phyloP scores from a whole-genome alignment of 2,329 filamentous ascomycete genomes.

The Colletotrichum camelliae region DNA sequence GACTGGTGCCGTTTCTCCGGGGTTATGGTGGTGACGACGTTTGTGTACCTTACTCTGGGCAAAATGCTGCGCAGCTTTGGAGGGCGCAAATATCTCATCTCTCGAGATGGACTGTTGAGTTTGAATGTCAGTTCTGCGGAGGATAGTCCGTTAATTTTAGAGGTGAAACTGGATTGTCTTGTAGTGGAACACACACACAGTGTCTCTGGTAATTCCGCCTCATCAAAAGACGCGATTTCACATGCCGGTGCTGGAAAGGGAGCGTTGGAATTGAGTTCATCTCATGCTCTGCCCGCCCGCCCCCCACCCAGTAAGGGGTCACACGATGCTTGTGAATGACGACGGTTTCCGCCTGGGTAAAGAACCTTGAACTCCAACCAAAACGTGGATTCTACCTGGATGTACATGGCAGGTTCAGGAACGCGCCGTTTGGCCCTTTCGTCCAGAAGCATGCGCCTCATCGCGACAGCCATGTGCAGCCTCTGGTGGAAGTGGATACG shows the following conservation, averaged over 20 bases:
- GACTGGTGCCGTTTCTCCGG: background rate
- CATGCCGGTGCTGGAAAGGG: background rate
- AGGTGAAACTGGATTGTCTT: background rate
- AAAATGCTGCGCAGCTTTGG: too few relatives aligned
- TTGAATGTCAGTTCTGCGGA: background rate
- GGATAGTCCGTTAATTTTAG: background rate
- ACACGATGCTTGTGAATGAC: background rate
- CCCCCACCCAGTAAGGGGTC: background rate
- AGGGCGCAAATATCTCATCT: background rate
- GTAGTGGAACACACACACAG: background rate
- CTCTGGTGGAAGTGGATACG: background rate
- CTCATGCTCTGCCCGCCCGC: background rate
- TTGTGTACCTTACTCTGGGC: too few relatives aligned
- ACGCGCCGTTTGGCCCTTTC: background rate
- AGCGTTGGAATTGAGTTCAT: constrained; percentile 9
- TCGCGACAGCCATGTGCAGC: background rate
- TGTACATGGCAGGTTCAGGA: background rate
- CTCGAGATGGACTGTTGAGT: fast-evolving
- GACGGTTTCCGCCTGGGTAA: background rate
- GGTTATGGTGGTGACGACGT: background rate
- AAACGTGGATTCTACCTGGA: background rate
- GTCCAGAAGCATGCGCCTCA: background rate
- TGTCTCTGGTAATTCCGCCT: background rate
- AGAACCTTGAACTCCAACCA: background rate
- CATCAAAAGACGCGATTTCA: background rate